These are phyloP conservation scores for Heterobasidion occidentale DNA, from an alignment of 1,284 basidiomycete species.

Conservation along the genomic window DNA sequence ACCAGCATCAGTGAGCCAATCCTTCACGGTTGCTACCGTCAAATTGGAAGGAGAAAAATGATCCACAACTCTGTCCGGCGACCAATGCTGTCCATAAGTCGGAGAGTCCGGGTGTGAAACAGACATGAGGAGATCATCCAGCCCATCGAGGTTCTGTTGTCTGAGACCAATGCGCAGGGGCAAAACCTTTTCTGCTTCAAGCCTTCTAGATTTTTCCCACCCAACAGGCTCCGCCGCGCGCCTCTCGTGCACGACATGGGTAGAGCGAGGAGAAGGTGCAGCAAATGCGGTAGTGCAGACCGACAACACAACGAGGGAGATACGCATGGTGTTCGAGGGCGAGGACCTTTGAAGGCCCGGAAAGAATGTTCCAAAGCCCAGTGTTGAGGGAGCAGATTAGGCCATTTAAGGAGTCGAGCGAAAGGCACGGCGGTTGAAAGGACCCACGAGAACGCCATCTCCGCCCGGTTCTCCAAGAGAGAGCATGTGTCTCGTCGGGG, in stretches of 20 bases:
- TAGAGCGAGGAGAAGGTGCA: slow-evolving; percentile 12
- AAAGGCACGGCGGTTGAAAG: too few relatives aligned
- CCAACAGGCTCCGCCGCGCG: slow-evolving; percentile 18
- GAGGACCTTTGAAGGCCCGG: not conserved
- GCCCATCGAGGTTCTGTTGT: slow-evolving; percentile 27
- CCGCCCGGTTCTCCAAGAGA: too few relatives aligned
- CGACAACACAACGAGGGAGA: not conserved
- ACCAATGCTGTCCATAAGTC: slow-evolving; percentile 29
- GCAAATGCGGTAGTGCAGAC: slow-evolving; percentile 8
- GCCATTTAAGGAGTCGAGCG: too few relatives aligned
- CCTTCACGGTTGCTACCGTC: slow-evolving; percentile 25
- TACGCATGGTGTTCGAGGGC: not conserved
- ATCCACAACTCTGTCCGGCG: slow-evolving; percentile 23
- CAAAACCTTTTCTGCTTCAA: slow-evolving; percentile 16
- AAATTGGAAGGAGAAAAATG: slow-evolving; percentile 30
- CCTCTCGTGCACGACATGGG: slow-evolving; percentile 20
- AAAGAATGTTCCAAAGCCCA: too few relatives aligned
- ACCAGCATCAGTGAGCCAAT: slow-evolving; percentile 30
- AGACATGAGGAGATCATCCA: slow-evolving; percentile 27
- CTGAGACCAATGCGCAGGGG: slow-evolving; percentile 26
- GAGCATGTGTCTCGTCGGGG: too few relatives aligned
- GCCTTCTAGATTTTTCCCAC: slow-evolving; percentile 14
- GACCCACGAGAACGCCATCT: too few relatives aligned
- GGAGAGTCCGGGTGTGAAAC: slow-evolving; percentile 29
- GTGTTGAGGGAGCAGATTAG: too few relatives aligned